Percentiles rank a stretch among this genome's conserved stretches.
Evolutionary conservation across 768 basidiomycete species (phyloP).

Genomic region (Chalciporus pseudorubinellus): DNA sequence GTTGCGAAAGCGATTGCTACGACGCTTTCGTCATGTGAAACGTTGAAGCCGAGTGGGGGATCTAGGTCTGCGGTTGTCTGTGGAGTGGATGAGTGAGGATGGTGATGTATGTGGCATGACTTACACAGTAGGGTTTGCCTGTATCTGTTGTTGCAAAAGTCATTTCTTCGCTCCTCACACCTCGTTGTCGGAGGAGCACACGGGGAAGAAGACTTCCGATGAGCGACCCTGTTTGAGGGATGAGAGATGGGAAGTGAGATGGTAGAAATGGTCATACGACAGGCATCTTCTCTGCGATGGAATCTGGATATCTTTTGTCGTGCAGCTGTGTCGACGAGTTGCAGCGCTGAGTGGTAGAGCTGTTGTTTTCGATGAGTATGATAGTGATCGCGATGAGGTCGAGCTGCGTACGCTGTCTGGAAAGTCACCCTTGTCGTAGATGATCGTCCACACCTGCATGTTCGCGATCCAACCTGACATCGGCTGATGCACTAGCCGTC

Average conservation of each 20-base stretch:
- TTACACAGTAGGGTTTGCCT: conserved; percentile 77
- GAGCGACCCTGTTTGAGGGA: conserved; percentile 55
- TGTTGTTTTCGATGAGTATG: conserved; percentile 25
- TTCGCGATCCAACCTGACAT: conserved; percentile 15
- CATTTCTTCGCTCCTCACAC: conserved; percentile 46
- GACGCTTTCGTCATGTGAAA: conserved; percentile 76
- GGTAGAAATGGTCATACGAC: conserved; percentile 46
- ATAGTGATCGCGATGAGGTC: neutral
- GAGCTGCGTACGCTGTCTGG: conserved; percentile 35
- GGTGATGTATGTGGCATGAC: conserved; percentile 25
- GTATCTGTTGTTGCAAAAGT: conserved; percentile 54
- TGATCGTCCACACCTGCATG: conserved; percentile 45
- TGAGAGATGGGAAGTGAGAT: neutral
- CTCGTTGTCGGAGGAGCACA: conserved; percentile 58
- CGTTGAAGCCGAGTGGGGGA: conserved; percentile 72
- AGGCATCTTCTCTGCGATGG: conserved; percentile 70
- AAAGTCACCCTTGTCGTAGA: conserved; percentile 35
- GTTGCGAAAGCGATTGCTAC: conserved; percentile 61
- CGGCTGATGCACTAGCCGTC: conserved; percentile 1
- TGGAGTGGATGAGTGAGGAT: conserved; percentile 3
- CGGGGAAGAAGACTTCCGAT: conserved; percentile 74
- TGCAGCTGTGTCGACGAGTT: conserved; percentile 55
- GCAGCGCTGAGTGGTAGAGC: conserved; percentile 63
- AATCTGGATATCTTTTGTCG: conserved; percentile 59
- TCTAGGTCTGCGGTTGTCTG: conserved; percentile 45